A percentile compares a stretch with the other conserved stretches of the same genome.
Conservation (phyloP, 495 filamentous ascomycete genomes). For the Rostrohypoxylon terebratum region DNA sequence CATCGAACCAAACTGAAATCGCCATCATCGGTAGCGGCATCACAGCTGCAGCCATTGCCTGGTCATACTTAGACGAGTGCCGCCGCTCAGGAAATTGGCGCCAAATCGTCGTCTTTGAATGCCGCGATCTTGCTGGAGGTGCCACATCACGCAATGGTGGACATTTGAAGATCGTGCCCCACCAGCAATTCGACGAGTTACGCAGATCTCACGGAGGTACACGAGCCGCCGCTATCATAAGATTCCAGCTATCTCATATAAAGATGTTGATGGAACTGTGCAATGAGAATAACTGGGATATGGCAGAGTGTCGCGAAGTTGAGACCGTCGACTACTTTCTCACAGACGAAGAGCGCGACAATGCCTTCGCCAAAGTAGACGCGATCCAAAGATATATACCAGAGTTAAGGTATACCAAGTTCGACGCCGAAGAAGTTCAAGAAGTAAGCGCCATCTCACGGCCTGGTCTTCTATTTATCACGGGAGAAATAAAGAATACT, state of each 20-base stretch:
- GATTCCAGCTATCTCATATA: constrained; percentile 52
- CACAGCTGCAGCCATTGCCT: constrained; percentile 66
- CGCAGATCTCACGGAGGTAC: neutral
- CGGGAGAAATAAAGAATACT: neutral
- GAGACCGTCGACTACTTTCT: constrained; percentile 55
- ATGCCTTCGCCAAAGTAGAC: constrained; percentile 49
- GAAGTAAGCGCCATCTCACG: constrained; percentile 38
- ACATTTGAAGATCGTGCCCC: constrained; percentile 55
- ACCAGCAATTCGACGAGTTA: constrained; percentile 46
- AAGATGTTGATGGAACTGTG: constrained; percentile 46
- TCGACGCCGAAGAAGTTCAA: constrained; percentile 45
- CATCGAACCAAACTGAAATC: constrained; percentile 61
- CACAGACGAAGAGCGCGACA: constrained; percentile 51
- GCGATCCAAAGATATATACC: constrained; percentile 52
- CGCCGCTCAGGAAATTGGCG: neutral
- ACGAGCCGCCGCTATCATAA: constrained; percentile 42
- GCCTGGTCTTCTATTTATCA: neutral
- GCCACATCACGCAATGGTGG: constrained; percentile 57
- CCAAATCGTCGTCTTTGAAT: constrained; percentile 54
- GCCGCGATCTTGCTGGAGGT: constrained; percentile 53
- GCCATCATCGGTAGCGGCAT: constrained; percentile 75
- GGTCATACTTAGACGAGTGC: constrained; percentile 56
- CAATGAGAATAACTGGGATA: constrained; percentile 34
- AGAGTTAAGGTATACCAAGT: constrained; percentile 43
- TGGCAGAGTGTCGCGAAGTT: constrained; percentile 49